A percentile compares a stretch with the other conserved stretches of the same genome.
phyloP scores from a whole-genome alignment of 352 stramenopile genomes.

The Pythium insidiosum region DNA sequence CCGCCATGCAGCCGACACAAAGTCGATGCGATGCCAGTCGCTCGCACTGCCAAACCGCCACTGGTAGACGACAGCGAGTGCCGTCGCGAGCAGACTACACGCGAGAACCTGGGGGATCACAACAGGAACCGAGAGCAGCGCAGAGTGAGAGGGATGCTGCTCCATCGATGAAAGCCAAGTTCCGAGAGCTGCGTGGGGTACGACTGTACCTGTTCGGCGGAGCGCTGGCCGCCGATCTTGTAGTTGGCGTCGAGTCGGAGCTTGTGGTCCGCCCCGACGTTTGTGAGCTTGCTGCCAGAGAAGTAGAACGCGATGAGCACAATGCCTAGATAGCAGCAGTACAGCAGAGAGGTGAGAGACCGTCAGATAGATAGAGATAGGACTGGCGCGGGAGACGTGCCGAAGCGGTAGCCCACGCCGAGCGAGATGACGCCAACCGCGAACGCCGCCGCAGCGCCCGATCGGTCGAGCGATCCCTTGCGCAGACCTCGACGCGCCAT shows the following conservation, averaged over 20 bases:
- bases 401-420: conserved; percentile 54
- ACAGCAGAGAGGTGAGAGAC: background rate
- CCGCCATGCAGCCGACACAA: conserved; percentile 15
- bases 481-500: conserved; percentile 46
- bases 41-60: conserved; percentile 16
- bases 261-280: conserved; percentile 49
- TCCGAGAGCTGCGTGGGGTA: background rate
- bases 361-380: background rate
- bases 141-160: background rate
- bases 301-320: conserved; percentile 84
- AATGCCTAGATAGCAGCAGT: conserved; percentile 23
- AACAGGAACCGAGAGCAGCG: background rate
- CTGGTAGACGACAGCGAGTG: conserved; percentile 52
- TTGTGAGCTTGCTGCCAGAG: conserved; percentile 81
- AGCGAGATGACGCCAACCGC: conserved; percentile 65
- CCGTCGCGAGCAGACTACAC: conserved; percentile 54
- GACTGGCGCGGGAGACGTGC: conserved; percentile 11
- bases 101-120: conserved; percentile 53
- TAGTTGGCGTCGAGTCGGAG: conserved; percentile 60
- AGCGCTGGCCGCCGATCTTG: conserved; percentile 74
- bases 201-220: conserved; percentile 28
- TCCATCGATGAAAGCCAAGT: too few species aligned
- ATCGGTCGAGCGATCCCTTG: conserved; percentile 57
- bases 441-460: conserved; percentile 50
- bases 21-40: conserved; percentile 38